Base-by-base conservation (phyloP, 2,329 filamentous ascomycete genomes). In the Sphaceloma murrayae region DNA sequence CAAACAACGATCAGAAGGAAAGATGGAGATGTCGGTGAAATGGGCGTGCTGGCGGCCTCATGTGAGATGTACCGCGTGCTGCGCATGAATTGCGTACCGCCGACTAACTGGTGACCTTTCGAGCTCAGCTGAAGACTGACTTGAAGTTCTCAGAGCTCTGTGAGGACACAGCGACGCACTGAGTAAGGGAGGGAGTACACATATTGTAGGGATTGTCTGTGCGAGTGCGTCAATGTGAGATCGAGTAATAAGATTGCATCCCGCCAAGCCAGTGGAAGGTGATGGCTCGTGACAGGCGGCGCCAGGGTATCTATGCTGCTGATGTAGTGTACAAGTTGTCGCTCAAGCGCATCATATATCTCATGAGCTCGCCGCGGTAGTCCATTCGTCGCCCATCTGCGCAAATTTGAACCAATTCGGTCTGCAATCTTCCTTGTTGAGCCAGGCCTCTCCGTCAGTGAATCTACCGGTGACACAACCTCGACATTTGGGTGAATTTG, bases 331-430 rank as follows among this genome's bases (percentile, higher is more conserved):
- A 40, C 36, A 40, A 16, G 17, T 29, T n/a, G 26, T 40, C 11
- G 24, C 24, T 27, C 7, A n/a, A 27, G 24, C 6, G 36, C 22
- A 29, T 40, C 36, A 40, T 40, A 22, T 36, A 30, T 40, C 10
- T 40, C 36, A 40, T 40, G 36, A 40, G 24, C 24, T 30, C 30
- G 36, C 22, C 30, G 22, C 27, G 9, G 36, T 19, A 11, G 45
- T 32, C 48, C 48, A 51, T n/a, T 49, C 47, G 14, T 45, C 93
- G 57, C 78, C 79, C 72, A 83, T 85, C 43, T 88, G 85, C 14
- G 82, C 85, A 58, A 84, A 91, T 67, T 95, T 94, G 74, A 98
- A 96, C 85, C 91, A 98, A 61, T 88, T 88, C 13, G 89, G 85
- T 49, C 91, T 74, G 65, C 91, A 98, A 63, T 98, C 91, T 62